These are phyloP conservation scores for Leccinum laetum DNA, from an alignment of 1,284 basidiomycete genomes.

Conservation along the genomic window DNA sequence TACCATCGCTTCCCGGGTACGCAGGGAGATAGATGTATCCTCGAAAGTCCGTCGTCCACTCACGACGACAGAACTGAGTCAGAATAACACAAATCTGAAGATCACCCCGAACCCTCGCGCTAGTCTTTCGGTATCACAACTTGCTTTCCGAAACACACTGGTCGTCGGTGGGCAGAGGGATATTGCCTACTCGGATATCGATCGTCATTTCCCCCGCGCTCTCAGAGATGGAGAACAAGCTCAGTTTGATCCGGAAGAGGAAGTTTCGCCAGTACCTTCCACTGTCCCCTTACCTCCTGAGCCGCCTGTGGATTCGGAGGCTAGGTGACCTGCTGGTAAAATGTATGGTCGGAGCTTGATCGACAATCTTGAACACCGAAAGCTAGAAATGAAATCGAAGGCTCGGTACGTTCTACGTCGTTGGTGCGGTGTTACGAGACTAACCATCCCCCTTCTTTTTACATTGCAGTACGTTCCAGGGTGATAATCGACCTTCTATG, in stretches of 20 bases:
- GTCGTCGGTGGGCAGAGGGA: constrained; percentile 58
- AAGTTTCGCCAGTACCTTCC: constrained; percentile 38
- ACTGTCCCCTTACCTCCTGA: constrained; percentile 36
- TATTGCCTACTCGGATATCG: constrained; percentile 59
- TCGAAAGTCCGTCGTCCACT: constrained; percentile 46
- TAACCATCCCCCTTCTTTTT: constrained; percentile 5
- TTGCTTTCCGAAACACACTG: constrained; percentile 78
- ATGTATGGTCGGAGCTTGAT: constrained; percentile 79
- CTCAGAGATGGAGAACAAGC: constrained; percentile 72
- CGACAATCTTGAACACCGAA: constrained; percentile 75
- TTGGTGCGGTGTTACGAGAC: constrained; percentile 10
- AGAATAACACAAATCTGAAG: constrained; percentile 91
- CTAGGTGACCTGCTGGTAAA: constrained; percentile 65
- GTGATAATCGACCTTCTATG: constrained; percentile 82
- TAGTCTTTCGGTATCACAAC: constrained; percentile 71
- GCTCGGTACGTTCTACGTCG: constrained; percentile 52
- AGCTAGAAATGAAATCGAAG: constrained; percentile 71
- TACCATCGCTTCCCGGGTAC: constrained; percentile 92
- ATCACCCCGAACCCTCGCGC: constrained; percentile 80
- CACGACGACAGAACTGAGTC: constrained; percentile 56
- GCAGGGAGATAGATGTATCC: constrained; percentile 75
- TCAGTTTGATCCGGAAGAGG: constrained; percentile 43
- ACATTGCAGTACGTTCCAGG: constrained; percentile 58
- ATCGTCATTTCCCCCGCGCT: constrained; percentile 59
- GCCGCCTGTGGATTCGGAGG: constrained; percentile 25